Conservation (phyloP, 306 rosid genomes). For the Macrotyloma uniflorum region DNA sequence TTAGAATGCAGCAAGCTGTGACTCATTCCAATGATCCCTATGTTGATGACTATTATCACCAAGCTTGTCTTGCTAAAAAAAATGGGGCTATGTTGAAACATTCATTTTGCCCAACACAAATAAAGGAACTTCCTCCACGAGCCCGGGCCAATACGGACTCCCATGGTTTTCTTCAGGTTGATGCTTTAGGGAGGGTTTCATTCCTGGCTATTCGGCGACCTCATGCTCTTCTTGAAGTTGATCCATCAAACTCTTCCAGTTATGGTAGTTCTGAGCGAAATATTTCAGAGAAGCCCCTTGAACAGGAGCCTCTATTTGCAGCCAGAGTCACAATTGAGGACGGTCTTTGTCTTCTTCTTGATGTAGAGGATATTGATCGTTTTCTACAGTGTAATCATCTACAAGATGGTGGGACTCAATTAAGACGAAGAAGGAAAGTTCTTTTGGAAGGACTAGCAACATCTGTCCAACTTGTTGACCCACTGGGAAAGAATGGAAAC, state of each 20-base stretch:
- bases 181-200: constrained; percentile 58
- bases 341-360: constrained; percentile 61
- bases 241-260: constrained; percentile 47
- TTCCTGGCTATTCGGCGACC: constrained; percentile 53
- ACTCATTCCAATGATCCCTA: constrained; percentile 57
- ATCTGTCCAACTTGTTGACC: constrained; percentile 60
- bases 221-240: constrained; percentile 61
- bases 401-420: constrained; percentile 60
- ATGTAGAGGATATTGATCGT: constrained; percentile 61
- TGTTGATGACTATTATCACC: constrained; percentile 59
- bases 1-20: constrained; percentile 57
- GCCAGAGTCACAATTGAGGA: constrained; percentile 63
- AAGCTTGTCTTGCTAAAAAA: constrained; percentile 53
- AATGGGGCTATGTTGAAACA: constrained; percentile 47
- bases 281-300: constrained; percentile 55
- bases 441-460: constrained; percentile 64
- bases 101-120: constrained; percentile 57
- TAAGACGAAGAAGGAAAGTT: constrained; percentile 55
- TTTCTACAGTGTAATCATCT: constrained; percentile 46
- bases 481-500: constrained; percentile 57
- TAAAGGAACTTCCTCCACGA: constrained; percentile 55
- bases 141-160: constrained; percentile 46
- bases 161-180: constrained; percentile 49
- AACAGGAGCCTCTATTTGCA: constrained; percentile 62
- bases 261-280: constrained; percentile 49